A percentile compares a stretch with the other conserved stretches of the same genome.
Evolutionary conservation across 2,329 filamentous ascomycete genomes (phyloP).

Genomic region (Huntiella bhutanensis): DNA sequence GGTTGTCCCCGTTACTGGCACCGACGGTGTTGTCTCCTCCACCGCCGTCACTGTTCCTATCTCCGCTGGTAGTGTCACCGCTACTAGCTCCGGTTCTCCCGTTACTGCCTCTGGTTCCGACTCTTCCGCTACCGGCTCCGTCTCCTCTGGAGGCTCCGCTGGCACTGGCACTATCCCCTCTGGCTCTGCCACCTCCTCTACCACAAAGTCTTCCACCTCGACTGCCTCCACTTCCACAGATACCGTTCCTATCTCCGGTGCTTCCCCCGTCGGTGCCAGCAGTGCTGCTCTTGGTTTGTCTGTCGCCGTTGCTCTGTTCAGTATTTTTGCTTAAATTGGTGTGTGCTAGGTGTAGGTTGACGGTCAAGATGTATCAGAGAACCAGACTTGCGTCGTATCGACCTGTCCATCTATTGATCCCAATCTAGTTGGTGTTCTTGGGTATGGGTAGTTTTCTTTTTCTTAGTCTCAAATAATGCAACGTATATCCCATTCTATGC

Average conservation of each 20-base stretch:
- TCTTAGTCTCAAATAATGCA: no score
- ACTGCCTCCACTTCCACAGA: background rate
- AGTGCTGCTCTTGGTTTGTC: background rate
- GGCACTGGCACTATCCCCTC: background rate
- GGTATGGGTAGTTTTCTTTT: no score
- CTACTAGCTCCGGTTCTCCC: no score
- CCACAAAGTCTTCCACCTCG: background rate
- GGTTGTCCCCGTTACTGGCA: constrained; percentile 2
- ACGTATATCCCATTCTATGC: no score
- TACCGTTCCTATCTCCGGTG: background rate
- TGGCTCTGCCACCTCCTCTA: background rate
- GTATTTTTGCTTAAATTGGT: background rate
- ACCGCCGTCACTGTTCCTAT: constrained; percentile 5
- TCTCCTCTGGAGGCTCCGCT: background rate
- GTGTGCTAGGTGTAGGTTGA: no score
- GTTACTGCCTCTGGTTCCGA: background rate
- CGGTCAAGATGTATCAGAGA: no score
- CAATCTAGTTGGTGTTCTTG: no score
- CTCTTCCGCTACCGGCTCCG: background rate
- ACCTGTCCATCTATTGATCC: no score
- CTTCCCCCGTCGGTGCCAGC: background rate
- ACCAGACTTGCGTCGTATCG: no score
- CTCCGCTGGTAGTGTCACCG: constrained; percentile 3
- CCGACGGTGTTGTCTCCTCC: background rate
- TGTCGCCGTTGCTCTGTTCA: constrained; percentile 3